Percentiles rank a stretch among this genome's conserved stretches.
Evolutionary conservation across 2,329 filamentous ascomycete species (phyloP).

Genomic region (Aphanoascus verrucosus): DNA sequence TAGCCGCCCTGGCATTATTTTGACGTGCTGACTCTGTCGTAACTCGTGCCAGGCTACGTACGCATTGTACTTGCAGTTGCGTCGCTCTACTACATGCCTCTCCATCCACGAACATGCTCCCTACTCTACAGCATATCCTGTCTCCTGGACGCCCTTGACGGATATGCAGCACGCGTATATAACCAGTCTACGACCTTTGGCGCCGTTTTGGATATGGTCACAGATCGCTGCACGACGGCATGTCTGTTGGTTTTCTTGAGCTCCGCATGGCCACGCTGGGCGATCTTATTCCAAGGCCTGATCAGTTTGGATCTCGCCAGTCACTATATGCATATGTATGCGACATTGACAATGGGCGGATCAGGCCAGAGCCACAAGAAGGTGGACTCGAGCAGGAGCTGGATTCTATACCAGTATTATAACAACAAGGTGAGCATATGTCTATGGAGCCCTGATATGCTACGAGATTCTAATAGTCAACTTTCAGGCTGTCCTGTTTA

Average conservation of each 20-base stretch:
- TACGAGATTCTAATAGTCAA: background rate
- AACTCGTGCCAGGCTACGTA: slow-evolving; percentile 50
- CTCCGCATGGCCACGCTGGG: slow-evolving; percentile 87
- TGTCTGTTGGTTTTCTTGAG: slow-evolving; percentile 91
- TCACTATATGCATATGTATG: slow-evolving; percentile 99
- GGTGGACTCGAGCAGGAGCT: slow-evolving; percentile 76
- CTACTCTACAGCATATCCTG: slow-evolving; percentile 81
- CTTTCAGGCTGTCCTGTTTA: slow-evolving; percentile 70
- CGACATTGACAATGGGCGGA: slow-evolving; percentile 78
- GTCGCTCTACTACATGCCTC: slow-evolving; percentile 97
- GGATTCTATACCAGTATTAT: slow-evolving; percentile 90
- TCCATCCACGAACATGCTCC: slow-evolving; percentile 92
- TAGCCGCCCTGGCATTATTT: background rate
- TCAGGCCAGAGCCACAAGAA: slow-evolving; percentile 79
- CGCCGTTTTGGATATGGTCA: slow-evolving; percentile 97
- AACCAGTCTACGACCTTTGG: slow-evolving; percentile 93
- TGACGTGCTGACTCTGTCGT: background rate
- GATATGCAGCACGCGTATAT: slow-evolving; percentile 75
- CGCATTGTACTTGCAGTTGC: slow-evolving; percentile 73
- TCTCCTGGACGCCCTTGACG: slow-evolving; percentile 88
- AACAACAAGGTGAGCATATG: slow-evolving; percentile 71
- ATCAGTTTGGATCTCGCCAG: slow-evolving; percentile 89
- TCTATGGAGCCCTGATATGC: background rate
- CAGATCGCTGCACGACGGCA: slow-evolving; percentile 90
- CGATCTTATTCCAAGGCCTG: slow-evolving; percentile 84